Evolutionary conservation across 495 filamentous ascomycete genomes (phyloP).

Genomic region (Penicillium diatomitis): DNA sequence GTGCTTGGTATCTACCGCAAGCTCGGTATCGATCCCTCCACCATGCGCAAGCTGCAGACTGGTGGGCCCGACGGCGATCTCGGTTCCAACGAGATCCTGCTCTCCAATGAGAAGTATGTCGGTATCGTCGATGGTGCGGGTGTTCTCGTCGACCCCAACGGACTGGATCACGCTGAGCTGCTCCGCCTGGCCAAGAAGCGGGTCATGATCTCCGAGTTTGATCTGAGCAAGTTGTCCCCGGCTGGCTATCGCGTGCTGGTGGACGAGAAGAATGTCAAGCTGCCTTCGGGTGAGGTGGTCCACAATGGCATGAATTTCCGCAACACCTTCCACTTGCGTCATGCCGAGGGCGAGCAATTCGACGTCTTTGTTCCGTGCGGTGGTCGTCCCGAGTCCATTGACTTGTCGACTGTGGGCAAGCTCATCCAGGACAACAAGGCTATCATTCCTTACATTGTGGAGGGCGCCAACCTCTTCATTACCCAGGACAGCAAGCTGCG

Average conservation of each 20-base stretch:
- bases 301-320: conserved; percentile 92
- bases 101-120: conserved; percentile 89
- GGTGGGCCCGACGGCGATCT: conserved; percentile 95
- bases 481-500: conserved; percentile 96
- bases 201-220: conserved; percentile 82
- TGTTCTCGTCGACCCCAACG: conserved; percentile 87
- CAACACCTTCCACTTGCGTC: conserved; percentile 89
- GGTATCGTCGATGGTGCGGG: conserved; percentile 91
- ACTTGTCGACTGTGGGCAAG: conserved; percentile 73
- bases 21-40: conserved; percentile 72
- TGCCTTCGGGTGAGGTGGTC: conserved; percentile 79
- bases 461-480: conserved; percentile 97
- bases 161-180: conserved; percentile 76
- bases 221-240: conserved; percentile 72
- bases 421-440: conserved; percentile 78
- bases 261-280: conserved; percentile 76
- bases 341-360: conserved; percentile 47
- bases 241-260: conserved; percentile 89
- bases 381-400: conserved; percentile 93
- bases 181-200: conserved; percentile 76
- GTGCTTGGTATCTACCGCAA: conserved; percentile 96
- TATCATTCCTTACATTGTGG: conserved; percentile 86
- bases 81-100: conserved; percentile 93
- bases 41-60: conserved; percentile 88
- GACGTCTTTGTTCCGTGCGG: conserved; percentile 95